phyloP scores from a whole-genome alignment of 2,329 filamentous ascomycete species.

The Microsporum ferrugineum region DNA sequence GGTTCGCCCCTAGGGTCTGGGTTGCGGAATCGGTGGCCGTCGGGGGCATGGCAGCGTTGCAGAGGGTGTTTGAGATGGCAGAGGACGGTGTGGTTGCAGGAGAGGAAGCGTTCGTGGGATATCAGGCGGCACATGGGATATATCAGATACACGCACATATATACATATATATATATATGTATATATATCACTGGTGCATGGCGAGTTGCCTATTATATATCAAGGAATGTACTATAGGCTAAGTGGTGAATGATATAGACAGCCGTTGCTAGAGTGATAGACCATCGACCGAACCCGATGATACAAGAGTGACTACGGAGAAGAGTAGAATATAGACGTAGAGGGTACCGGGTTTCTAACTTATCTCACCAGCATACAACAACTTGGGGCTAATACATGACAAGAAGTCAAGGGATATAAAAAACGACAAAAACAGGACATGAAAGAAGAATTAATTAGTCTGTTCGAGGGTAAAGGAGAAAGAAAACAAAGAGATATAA shows the following conservation, averaged over 20 bases:
- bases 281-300: too few relatives aligned
- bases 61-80: slow-evolving; percentile 13
- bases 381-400: not conserved
- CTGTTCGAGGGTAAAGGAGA: not conserved
- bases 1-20: not conserved
- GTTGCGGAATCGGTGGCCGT: slow-evolving; percentile 11
- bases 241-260: too few relatives aligned
- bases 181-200: not conserved
- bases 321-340: not conserved
- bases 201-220: too few relatives aligned
- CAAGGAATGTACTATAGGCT: too few relatives aligned
- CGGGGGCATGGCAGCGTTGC: slow-evolving; percentile 12
- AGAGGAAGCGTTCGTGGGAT: slow-evolving; percentile 8
- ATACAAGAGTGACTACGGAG: not conserved
- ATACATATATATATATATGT: not conserved
- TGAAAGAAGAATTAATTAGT: slow-evolving; percentile 1
- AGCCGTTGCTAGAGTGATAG: too few relatives aligned
- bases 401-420: slow-evolving; percentile 14
- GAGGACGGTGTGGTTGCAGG: slow-evolving; percentile 9
- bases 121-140: slow-evolving; percentile 12
- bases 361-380: not conserved
- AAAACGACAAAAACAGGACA: not conserved
- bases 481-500: slow-evolving; percentile 12
- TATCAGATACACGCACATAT: too few relatives aligned
- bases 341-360: not conserved